phyloP scores from a whole-genome alignment of 768 basidiomycete genomes.

The Leccinum subgranulosum region DNA sequence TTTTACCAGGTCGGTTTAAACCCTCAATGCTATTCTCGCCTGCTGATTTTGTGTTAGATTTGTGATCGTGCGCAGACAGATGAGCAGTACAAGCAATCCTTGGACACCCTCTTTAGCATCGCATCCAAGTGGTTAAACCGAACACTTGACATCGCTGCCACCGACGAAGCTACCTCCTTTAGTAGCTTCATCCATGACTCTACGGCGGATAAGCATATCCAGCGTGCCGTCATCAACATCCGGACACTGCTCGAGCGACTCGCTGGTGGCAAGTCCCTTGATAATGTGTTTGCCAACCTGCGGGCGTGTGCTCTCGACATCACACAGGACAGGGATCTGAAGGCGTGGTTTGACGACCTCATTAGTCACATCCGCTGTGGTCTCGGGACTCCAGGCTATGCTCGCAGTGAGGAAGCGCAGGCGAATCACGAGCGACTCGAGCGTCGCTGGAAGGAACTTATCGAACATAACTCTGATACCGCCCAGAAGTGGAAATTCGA shows the following conservation, averaged over 20 bases:
- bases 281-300: slow-evolving; percentile 42
- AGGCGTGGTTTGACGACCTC: slow-evolving; percentile 53
- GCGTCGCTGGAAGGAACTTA: slow-evolving; percentile 46
- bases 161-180: slow-evolving; percentile 44
- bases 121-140: slow-evolving; percentile 55
- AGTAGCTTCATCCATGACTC: slow-evolving; percentile 59
- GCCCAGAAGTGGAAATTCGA: slow-evolving; percentile 52
- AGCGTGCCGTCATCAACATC: slow-evolving; percentile 44
- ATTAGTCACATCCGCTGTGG: slow-evolving; percentile 43
- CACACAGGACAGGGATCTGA: slow-evolving; percentile 51
- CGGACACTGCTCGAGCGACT: slow-evolving; percentile 50
- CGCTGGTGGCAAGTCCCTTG: slow-evolving; percentile 45
- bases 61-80: slow-evolving; percentile 64
- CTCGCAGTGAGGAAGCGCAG: slow-evolving; percentile 44
- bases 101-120: slow-evolving; percentile 56
- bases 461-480: slow-evolving; percentile 41
- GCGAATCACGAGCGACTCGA: slow-evolving; percentile 43
- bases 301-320: slow-evolving; percentile 46
- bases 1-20: slow-evolving; percentile 44
- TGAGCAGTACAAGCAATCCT: slow-evolving; percentile 51
- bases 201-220: slow-evolving; percentile 59
- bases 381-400: slow-evolving; percentile 51
- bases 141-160: slow-evolving; percentile 47
- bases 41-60: slow-evolving; percentile 37
- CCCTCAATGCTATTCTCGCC: no score